Percentiles rank a stretch among this genome's conserved stretches.
Evolutionary conservation across 1,284 basidiomycete genomes (phyloP).

Genomic region (Rhodotorula sp.): DNA sequence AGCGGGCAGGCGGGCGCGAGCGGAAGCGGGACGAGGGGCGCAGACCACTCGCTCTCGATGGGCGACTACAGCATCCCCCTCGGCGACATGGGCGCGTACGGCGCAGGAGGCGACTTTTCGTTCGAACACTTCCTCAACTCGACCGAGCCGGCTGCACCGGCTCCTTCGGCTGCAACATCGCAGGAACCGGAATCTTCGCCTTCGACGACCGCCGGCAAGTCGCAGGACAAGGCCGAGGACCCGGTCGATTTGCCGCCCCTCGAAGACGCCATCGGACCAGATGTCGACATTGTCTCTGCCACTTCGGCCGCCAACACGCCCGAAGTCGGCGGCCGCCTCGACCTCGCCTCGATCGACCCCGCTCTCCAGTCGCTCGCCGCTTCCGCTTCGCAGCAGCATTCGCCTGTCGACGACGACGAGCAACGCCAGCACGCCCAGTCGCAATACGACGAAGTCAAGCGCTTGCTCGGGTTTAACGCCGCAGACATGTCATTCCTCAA

Average conservation of each 20-base stretch:
- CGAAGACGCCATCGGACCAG: background rate
- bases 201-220: too few species aligned
- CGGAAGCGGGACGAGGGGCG: background rate
- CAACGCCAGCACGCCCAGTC: background rate
- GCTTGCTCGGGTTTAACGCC: conserved; percentile 7
- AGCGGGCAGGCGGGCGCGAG: background rate
- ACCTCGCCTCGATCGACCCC: conserved; percentile 12
- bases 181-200: background rate
- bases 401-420: background rate
- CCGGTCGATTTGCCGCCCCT: background rate
- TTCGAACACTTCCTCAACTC: conserved; percentile 14
- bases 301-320: background rate
- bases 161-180: background rate
- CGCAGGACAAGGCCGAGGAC: background rate
- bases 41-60: background rate
- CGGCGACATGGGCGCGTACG: conserved; percentile 16
- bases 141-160: background rate
- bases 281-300: background rate
- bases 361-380: conserved; percentile 8
- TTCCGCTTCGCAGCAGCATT: background rate
- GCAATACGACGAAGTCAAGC: conserved; percentile 13
- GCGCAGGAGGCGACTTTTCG: conserved; percentile 11
- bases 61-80: conserved; percentile 22
- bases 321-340: background rate
- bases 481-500: background rate